Percentiles rank a stretch among this genome's conserved stretches.
These are phyloP conservation scores for Lecanicillium sp. DNA, from an alignment of 2,329 filamentous ascomycete species.

Conservation along the genomic window DNA sequence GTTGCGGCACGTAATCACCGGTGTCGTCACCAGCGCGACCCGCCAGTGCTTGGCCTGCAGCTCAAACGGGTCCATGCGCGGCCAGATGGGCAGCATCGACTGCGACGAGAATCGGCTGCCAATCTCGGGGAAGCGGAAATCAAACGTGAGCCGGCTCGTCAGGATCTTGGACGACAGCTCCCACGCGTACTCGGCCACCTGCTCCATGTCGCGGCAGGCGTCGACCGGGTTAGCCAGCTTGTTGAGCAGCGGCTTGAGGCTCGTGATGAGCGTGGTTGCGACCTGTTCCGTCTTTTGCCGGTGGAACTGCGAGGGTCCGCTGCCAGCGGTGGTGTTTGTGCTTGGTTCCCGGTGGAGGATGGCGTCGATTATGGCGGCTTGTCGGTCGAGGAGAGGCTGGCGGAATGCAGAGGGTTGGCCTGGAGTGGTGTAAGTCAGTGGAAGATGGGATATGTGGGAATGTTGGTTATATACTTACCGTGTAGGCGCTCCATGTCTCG, in stretches of 20 bases:
- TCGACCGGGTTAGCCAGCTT: conserved; percentile 21
- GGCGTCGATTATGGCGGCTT: conserved; percentile 26
- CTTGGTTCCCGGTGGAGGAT: conserved; percentile 27
- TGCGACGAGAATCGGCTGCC: conserved; percentile 39
- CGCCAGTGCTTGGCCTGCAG: conserved; percentile 44
- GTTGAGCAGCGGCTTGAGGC: conserved; percentile 32
- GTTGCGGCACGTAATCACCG: conserved; percentile 46
- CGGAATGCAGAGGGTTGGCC: conserved; percentile 26
- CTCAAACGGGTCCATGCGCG: conserved; percentile 28
- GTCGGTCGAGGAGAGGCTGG: conserved; percentile 31
- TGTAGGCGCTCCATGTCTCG: conserved; percentile 26
- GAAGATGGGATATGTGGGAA: not conserved
- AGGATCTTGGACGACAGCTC: conserved; percentile 40
- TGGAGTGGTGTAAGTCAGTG: conserved; percentile 7
- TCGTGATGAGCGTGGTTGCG: conserved; percentile 28
- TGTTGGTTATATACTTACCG: conserved; percentile 17
- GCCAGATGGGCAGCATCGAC: conserved; percentile 40
- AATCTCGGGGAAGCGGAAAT: conserved; percentile 43
- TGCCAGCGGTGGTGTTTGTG: not conserved
- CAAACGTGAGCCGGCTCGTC: conserved; percentile 33
- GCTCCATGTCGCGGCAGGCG: conserved; percentile 34
- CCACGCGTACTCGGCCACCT: conserved; percentile 33
- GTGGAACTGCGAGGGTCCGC: conserved; percentile 17
- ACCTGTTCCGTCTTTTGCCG: conserved; percentile 32
- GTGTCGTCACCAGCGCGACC: conserved; percentile 46